phyloP scores from a whole-genome alignment of 2,329 filamentous ascomycete genomes.

The Phyllachora maydis region DNA sequence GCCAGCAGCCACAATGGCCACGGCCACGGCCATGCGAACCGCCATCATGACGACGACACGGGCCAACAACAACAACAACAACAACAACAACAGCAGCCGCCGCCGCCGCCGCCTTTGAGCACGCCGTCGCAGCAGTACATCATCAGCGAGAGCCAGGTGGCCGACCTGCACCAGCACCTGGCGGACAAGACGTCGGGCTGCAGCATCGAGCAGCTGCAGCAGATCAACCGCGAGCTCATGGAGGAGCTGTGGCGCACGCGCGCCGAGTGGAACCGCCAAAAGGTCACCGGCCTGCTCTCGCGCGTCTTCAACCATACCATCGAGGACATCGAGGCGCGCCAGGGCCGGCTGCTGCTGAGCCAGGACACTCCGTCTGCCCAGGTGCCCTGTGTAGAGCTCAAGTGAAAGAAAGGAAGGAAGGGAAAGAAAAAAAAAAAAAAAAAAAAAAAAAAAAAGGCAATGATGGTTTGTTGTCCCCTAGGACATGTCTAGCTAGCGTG shows the following conservation, averaged over 20 bases:
- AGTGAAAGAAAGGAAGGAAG: too few relatives aligned
- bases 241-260: slow-evolving; percentile 67
- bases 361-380: too few relatives aligned
- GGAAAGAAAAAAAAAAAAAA: too few relatives aligned
- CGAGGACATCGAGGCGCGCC: slow-evolving; percentile 8
- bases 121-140: slow-evolving; percentile 24
- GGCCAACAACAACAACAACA: slow-evolving; percentile 1
- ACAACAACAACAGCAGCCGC: too few relatives aligned
- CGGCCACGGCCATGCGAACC: slow-evolving; percentile 11
- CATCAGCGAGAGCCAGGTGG: slow-evolving; percentile 25
- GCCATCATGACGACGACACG: too few relatives aligned
- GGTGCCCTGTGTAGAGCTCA: too few relatives aligned
- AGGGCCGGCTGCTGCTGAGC: slow-evolving; percentile 7
- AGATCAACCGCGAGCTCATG: slow-evolving; percentile 82
- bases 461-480: too few relatives aligned
- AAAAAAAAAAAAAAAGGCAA: too few relatives aligned
- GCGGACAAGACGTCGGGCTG: slow-evolving; percentile 52
- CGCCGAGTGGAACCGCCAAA: slow-evolving; percentile 64
- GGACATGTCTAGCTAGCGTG: too few relatives aligned
- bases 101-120: slow-evolving; percentile 13
- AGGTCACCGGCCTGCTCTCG: slow-evolving; percentile 34
- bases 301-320: slow-evolving; percentile 53
- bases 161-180: slow-evolving; percentile 38
- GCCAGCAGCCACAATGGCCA: slow-evolving; percentile 5
- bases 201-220: slow-evolving; percentile 85